Evolutionary conservation across 108 stramenopile genomes (phyloP), one percentile per base, ranked within the genome.

Genomic region (Phaeodactylum tricornutum): DNA sequence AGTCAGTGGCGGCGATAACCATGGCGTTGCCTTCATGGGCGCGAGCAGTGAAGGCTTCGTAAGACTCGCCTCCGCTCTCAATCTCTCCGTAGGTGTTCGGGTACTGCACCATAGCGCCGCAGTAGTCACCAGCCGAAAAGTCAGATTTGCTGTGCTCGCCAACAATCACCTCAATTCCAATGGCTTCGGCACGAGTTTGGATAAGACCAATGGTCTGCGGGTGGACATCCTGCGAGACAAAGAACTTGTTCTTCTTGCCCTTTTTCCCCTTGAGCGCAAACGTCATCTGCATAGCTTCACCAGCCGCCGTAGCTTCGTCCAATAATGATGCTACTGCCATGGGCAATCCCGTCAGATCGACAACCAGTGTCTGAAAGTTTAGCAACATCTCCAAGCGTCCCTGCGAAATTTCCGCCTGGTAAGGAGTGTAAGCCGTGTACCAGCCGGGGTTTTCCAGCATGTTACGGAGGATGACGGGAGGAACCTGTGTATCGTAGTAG

Each of bases 401-500:
- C 76, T 99, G 98, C 0, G 94, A 87, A 54, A 99, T 99, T 66
- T 99, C 98, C 0, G 98, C 96, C 67, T 99, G 98, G 66, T 99
- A 99, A 17, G 98, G 98, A 11, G 96, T 99, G 74, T 97, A 97
- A 23, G 95, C 83, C 4, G 97, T 98, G 74, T 98, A 94, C 98
- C 98, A 99, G 0, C 96, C 98, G 0, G 98, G 96, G 71, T 99
- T 99, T 72, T 99, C 98, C 37, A 98, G 70, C 67, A 99, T 81
- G 75, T 99, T 99, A 23, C 98, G 79, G 17, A 96, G 66, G 59
- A 98, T 96, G 2, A 98, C 96, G 37, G 65, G 57, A 2, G 98
- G 98, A 6, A 87, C 86, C 22, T 80, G 66, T 12, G 98, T 99
- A 57, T 94, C 96, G 66, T 96, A 92, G 55, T 96, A 99, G 34